A percentile compares a stretch with the other conserved stretches of the same genome.
phyloP scores from a whole-genome alignment of 2,329 filamentous ascomycete species.

The Ophiostoma pallidulum region DNA sequence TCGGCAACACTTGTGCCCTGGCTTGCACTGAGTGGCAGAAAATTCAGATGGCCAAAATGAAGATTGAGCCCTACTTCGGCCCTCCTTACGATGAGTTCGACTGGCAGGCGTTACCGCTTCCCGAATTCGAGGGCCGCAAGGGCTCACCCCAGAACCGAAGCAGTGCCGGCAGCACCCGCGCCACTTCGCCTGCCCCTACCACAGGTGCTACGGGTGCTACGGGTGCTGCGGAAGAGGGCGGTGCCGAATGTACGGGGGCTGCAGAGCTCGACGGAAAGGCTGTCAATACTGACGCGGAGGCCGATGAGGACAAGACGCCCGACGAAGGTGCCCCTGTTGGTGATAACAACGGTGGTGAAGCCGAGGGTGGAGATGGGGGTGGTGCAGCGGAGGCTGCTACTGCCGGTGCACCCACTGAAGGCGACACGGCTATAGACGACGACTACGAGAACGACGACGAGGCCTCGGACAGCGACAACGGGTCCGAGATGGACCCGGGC shows the following conservation, averaged over 20 bases:
- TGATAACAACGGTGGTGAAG: neutral
- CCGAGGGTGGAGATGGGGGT: neutral
- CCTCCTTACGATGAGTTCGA: constrained; percentile 27
- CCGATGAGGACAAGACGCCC: neutral
- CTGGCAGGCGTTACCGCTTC: constrained; percentile 27
- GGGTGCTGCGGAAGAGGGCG: no score
- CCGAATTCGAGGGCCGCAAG: constrained; percentile 19
- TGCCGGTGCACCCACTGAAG: neutral
- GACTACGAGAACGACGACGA: neutral
- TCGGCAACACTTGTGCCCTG: constrained; percentile 22
- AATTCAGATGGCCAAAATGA: constrained; percentile 24
- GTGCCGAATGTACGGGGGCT: neutral
- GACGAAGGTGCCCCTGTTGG: neutral
- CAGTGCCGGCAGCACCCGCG: neutral
- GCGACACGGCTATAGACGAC: neutral
- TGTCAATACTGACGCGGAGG: neutral
- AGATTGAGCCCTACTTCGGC: constrained; percentile 29
- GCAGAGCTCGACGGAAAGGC: constrained; percentile 10
- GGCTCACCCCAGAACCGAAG: neutral
- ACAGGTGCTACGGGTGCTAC: neutral
- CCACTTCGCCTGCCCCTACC: constrained; percentile 1
- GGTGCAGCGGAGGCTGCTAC: neutral
- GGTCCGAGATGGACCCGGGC: constrained; percentile 21
- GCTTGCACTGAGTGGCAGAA: constrained; percentile 26
- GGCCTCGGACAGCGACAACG: constrained; percentile 5